Base-by-base conservation (phyloP, 2,329 filamentous ascomycete species). In the Talaromyces sp. region DNA sequence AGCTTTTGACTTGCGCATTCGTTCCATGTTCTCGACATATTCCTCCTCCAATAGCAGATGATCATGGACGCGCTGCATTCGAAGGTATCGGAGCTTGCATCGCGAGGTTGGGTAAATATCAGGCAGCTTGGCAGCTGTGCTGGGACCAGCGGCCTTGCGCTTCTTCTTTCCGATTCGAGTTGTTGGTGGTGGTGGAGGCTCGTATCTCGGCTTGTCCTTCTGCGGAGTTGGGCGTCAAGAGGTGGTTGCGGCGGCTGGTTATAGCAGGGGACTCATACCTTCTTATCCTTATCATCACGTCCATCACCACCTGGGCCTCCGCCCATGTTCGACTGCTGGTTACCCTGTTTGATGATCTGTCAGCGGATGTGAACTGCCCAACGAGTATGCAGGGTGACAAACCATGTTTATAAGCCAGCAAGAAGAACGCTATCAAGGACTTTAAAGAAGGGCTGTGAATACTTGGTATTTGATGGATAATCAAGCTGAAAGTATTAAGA, bases 171-270 rank as follows among this genome's bases (percentile, higher is more conserved):
- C 94, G 73, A 99, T 88, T 73, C 94, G 90, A 63, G 94, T 97
- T 58, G 94, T 99, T 59, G 94, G 94, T 70, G 93, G 88, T 75
- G 94, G 94, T 65, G 94, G 94, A 61, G 94, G 94, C 77, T 99
- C 94, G 82, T 99, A 99, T 89, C 96, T 97, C 72, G 94, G 94
- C 87, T 99, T 99, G 60, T 99, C 93, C 84, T 99, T 97, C 93
- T 96, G 69, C 32, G 56, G 46, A 30, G 36, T 51, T 49, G 57
- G 40, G 54, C 53, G 55, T 65, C 33, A 62, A n/a, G 61, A 47
- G 50, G 30, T 46, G 22, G 16, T 35, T 45, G 19, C n/a, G 40
- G 22, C 14, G 16, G 16, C 16, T 29, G 32, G 13, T 20, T 17
- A 13, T 32, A 40, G 30, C 14, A 14, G 20, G 16, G 16, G 11